Base-by-base conservation (phyloP, 1,284 basidiomycete species). In the Fomitiporia mediterranea region DNA sequence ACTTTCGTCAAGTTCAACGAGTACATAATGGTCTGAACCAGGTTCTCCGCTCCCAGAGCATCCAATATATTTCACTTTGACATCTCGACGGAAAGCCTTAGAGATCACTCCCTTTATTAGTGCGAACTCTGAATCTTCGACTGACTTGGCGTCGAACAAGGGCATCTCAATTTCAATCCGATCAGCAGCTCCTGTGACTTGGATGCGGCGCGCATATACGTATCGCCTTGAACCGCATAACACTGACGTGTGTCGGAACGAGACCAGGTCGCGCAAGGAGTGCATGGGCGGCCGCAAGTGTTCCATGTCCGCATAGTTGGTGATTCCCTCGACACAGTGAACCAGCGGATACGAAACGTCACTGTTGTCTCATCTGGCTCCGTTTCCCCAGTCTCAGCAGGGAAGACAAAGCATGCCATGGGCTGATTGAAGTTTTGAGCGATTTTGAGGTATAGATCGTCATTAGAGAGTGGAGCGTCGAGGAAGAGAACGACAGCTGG, bases 271-370 rank as follows among this genome's bases (percentile, higher is more conserved):
- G 58, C 46, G 21, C 39, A 57, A 82, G 76, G 7, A 82, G 59
- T 4, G 69, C 68, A 44, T 71, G 68, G 0, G 75, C 70, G 3
- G 77, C 68, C 0, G 77, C 79, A 30, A 82, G 62, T 1, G 76
- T 75, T 2, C 69, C 81, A 61, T 82, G 81, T 25, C 80, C 79
- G 59, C 80, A 81, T 7, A 81, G n/a, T 56, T 3, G 69, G 62
- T 1, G 68, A 53, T 62, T 79, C 76, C 5, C 43, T 19, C 23
- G 39, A 61, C 0, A 70, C 37, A 1, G 69, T 64, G 61, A 78
- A 73, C 69, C 71, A 81, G 34, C 75, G 71, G 11, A 79, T 68
- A 28, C 61, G 60, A 56, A 74, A 74, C 11, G 63, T 64, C 19
- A 40, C 50, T 9, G 51, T 50, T 2, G 58, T 28, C 17, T 58